phyloP scores from a whole-genome alignment of 352 stramenopile species.

The Phytophthora sansomeana region DNA sequence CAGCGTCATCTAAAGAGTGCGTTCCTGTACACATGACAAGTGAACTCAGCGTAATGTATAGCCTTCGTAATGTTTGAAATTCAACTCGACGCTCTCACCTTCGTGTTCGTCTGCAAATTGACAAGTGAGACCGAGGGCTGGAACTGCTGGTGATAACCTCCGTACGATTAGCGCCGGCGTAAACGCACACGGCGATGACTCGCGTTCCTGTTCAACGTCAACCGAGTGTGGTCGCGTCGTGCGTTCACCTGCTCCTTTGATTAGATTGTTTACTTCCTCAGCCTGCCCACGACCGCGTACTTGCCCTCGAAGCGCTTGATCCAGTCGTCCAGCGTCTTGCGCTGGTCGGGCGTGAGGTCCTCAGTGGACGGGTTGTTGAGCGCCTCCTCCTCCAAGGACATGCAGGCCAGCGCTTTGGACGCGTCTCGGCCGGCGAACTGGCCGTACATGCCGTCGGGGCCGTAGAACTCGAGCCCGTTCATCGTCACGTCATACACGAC shows the following conservation, averaged over 20 bases:
- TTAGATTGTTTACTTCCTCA: conserved; percentile 33
- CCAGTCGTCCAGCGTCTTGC: conserved; percentile 94
- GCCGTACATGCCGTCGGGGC: conserved; percentile 90
- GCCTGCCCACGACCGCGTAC: conserved; percentile 91
- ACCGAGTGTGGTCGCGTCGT: neutral
- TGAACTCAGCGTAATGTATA: conserved; percentile 11
- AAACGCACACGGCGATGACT: conserved; percentile 17
- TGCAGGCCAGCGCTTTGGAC: conserved; percentile 92
- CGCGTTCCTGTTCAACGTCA: conserved; percentile 23
- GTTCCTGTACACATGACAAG: conserved; percentile 12
- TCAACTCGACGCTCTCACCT: neutral
- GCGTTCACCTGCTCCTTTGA: conserved; percentile 5
- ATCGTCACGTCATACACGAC: conserved; percentile 95
- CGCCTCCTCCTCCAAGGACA: conserved; percentile 94
- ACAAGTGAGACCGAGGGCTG: conserved; percentile 15
- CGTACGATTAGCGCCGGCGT: conserved; percentile 17
- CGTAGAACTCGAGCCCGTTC: conserved; percentile 92
- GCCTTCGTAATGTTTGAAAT: conserved; percentile 10
- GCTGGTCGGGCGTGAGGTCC: conserved; percentile 88
- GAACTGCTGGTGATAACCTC: conserved; percentile 13
- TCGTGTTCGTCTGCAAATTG: conserved; percentile 12
- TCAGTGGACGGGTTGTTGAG: conserved; percentile 83
- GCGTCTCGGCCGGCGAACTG: conserved; percentile 95
- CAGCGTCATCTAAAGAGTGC: conserved; percentile 37
- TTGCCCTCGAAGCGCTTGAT: conserved; percentile 92